Percentiles rank a stretch among this genome's conserved stretches.
These are phyloP conservation scores for Penicillium herquei DNA, from an alignment of 495 filamentous ascomycete species.

Conservation along the genomic window DNA sequence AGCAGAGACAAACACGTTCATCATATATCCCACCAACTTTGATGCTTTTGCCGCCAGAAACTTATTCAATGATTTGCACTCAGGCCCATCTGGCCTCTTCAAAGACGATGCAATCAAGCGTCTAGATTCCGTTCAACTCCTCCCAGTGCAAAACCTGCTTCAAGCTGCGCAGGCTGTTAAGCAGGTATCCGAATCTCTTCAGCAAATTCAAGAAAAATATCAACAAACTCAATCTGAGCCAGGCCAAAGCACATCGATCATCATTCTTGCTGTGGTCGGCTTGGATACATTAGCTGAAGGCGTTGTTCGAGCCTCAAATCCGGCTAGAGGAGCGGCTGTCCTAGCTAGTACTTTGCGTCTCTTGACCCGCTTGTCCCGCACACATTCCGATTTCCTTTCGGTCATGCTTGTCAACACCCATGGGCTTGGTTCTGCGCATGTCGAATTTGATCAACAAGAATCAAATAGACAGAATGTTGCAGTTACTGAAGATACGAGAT, in stretches of 20 bases:
- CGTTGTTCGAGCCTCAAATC: constrained; percentile 40
- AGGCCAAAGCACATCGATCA: background rate
- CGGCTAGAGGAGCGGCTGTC: constrained; percentile 36
- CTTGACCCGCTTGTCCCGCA: constrained; percentile 32
- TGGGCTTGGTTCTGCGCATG: constrained; percentile 28
- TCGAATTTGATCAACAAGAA: background rate
- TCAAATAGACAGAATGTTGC: background rate
- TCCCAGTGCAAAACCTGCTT: constrained; percentile 36
- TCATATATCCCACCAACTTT: constrained; percentile 74
- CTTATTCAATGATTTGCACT: constrained; percentile 47
- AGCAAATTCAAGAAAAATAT: constrained; percentile 15
- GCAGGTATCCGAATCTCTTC: constrained; percentile 29
- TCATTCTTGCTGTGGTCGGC: constrained; percentile 36
- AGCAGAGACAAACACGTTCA: constrained; percentile 29
- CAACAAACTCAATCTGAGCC: constrained; percentile 1
- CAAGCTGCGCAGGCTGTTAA: constrained; percentile 36
- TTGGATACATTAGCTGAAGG: constrained; percentile 42
- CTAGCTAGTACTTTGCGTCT: constrained; percentile 33
- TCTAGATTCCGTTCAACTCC: constrained; percentile 39
- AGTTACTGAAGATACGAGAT: constrained; percentile 4
- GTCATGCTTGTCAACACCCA: constrained; percentile 41
- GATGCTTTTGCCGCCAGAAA: constrained; percentile 75
- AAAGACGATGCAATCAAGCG: constrained; percentile 32
- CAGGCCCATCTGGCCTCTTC: constrained; percentile 17
- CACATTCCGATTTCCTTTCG: constrained; percentile 29